These are phyloP conservation scores for Ogataea haglerorum DNA, from an alignment of 805 yeast species.

Conservation along the genomic window DNA sequence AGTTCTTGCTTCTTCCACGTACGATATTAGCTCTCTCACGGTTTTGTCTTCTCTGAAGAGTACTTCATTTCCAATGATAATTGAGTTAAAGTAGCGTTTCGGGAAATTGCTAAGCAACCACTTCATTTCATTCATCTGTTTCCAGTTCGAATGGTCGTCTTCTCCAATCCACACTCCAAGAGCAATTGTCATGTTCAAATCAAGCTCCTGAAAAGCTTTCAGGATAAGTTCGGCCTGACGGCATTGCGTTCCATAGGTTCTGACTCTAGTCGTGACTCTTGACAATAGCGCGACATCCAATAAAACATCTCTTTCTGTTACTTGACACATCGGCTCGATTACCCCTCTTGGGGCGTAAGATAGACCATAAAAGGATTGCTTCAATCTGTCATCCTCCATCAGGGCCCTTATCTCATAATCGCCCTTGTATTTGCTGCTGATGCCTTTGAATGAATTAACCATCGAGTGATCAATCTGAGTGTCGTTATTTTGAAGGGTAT, in stretches of 20 bases:
- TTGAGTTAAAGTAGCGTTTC: constrained; percentile 42
- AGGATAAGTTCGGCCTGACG: constrained; percentile 50
- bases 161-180: constrained; percentile 62
- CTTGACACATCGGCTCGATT: constrained; percentile 51
- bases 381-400: constrained; percentile 34
- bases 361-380: constrained; percentile 50
- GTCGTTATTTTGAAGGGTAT: background rate
- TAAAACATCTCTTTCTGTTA: constrained; percentile 43
- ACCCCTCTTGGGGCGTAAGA: constrained; percentile 58
- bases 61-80: constrained; percentile 63
- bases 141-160: constrained; percentile 41
- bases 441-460: constrained; percentile 28
- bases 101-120: constrained; percentile 42
- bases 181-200: constrained; percentile 53
- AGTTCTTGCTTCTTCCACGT: constrained; percentile 40
- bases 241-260: constrained; percentile 63
- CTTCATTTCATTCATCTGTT: constrained; percentile 46
- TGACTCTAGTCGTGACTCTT: constrained; percentile 52
- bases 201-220: constrained; percentile 47
- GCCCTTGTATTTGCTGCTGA: constrained; percentile 32
- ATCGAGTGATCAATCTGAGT: background rate
- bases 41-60: constrained; percentile 50
- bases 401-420: constrained; percentile 36
- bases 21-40: constrained; percentile 35
- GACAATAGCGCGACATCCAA: constrained; percentile 57